Conservation (phyloP, 768 basidiomycete genomes). For the Boletus rubescentipes region DNA sequence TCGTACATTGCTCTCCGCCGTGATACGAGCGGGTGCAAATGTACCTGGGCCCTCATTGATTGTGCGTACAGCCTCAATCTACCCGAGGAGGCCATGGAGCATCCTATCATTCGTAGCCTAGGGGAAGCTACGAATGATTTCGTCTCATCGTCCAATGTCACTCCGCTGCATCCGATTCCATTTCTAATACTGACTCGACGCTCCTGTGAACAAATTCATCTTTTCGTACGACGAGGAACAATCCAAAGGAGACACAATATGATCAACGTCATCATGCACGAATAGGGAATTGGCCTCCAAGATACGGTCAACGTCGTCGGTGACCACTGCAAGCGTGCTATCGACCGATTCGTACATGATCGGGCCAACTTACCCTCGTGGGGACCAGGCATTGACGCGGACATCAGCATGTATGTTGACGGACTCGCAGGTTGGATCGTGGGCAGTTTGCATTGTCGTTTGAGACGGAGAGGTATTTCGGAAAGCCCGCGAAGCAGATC, state of each 20-base stretch:
- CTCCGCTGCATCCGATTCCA: slow-evolving; percentile 22
- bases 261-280: slow-evolving; percentile 75
- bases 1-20: slow-evolving; percentile 77
- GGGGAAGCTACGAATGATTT: slow-evolving; percentile 80
- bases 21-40: slow-evolving; percentile 82
- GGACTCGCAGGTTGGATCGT: slow-evolving; percentile 81
- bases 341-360: slow-evolving; percentile 61
- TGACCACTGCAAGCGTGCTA: slow-evolving; percentile 66
- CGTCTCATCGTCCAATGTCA: slow-evolving; percentile 84
- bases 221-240: slow-evolving; percentile 88
- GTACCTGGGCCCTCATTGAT: slow-evolving; percentile 80
- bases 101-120: slow-evolving; percentile 64
- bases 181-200: background rate
- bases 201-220: slow-evolving; percentile 33
- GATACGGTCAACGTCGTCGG: slow-evolving; percentile 75
- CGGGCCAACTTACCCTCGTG: slow-evolving; percentile 60
- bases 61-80: slow-evolving; percentile 76
- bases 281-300: slow-evolving; percentile 71
- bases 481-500: slow-evolving; percentile 51
- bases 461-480: slow-evolving; percentile 73
- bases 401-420: slow-evolving; percentile 61
- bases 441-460: slow-evolving; percentile 75
- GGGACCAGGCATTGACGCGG: slow-evolving; percentile 62
- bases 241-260: slow-evolving; percentile 79
- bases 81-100: slow-evolving; percentile 80